These are phyloP conservation scores for Saccharomycopsis schoenii DNA, from an alignment of 805 yeast genomes.

Conservation along the genomic window DNA sequence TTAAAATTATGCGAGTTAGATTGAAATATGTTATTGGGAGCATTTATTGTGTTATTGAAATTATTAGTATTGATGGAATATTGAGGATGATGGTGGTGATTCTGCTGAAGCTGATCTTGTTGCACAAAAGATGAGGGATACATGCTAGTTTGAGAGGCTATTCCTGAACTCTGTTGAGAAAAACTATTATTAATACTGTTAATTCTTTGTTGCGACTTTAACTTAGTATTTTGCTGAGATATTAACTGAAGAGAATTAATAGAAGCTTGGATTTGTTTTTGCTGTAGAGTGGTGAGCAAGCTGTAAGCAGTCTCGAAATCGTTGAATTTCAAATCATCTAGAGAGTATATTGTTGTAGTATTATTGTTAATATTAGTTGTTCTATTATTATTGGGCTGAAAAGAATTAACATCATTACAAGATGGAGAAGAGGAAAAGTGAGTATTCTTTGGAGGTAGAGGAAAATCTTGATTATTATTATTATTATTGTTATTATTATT, in stretches of 20 bases:
- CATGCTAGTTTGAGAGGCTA: not conserved
- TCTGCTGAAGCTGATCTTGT: not conserved
- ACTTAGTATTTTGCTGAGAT: constrained; percentile 9
- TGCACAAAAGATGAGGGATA: not conserved
- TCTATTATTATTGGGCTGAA: not conserved
- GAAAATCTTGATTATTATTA: not conserved
- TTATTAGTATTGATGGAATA: not conserved
- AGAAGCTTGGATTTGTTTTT: constrained; percentile 9
- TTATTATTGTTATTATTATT: not conserved
- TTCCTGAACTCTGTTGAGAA: not conserved
- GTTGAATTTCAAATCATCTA: constrained; percentile 12
- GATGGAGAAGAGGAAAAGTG: not conserved
- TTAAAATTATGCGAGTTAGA: not conserved
- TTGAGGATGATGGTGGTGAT: not conserved
- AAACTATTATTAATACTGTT: not conserved
- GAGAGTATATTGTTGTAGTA: constrained; percentile 1
- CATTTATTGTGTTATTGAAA: not conserved
- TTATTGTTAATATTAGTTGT: not conserved
- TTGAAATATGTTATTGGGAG: not conserved
- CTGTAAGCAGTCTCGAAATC: constrained; percentile 17
- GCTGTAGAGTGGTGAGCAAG: constrained; percentile 8
- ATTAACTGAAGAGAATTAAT: constrained; percentile 13
- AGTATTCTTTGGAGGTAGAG: not conserved
- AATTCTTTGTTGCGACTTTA: not conserved
- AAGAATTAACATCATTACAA: not conserved